Evolutionary conservation across 441 rosid species (phyloP).

Genomic region (Adansonia rubrostipa): DNA sequence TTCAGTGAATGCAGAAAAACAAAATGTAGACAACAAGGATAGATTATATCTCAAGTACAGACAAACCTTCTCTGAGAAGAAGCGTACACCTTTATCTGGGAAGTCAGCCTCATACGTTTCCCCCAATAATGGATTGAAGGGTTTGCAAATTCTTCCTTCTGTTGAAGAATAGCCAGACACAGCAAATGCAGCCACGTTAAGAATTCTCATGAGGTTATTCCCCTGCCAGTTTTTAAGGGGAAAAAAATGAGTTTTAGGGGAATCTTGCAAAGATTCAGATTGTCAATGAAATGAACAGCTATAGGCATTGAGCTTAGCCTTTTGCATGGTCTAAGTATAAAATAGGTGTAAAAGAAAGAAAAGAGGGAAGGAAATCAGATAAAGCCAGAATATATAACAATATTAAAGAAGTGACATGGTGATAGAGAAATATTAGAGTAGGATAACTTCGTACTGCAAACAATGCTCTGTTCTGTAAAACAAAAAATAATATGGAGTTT

Average conservation of each 20-base stretch:
- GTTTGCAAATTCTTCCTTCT: conserved; percentile 87
- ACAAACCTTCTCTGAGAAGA: conserved; percentile 81
- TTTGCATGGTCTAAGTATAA: not conserved
- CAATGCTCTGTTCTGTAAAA: not conserved
- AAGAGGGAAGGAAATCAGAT: not conserved
- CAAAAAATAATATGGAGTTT: conserved; percentile 8
- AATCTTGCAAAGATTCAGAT: conserved; percentile 12
- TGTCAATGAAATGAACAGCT: not conserved
- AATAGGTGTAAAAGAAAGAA: not conserved
- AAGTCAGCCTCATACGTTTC: conserved; percentile 90
- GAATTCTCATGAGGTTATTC: conserved; percentile 73
- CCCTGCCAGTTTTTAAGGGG: conserved; percentile 54
- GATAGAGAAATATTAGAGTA: conserved; percentile 3
- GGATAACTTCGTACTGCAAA: not conserved
- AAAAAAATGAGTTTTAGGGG: not conserved
- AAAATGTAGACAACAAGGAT: not conserved
- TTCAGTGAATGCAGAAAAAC: not conserved
- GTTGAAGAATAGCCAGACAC: conserved; percentile 91
- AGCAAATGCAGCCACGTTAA: conserved; percentile 93
- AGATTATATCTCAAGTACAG: conserved; percentile 2
- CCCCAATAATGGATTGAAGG: conserved; percentile 87
- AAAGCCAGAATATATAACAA: not conserved
- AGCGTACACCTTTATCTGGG: conserved; percentile 81
- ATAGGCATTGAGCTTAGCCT: not conserved
- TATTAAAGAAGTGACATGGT: not conserved